phyloP scores from a whole-genome alignment of 140 eudicot species.

The Oenanthe javanica region DNA sequence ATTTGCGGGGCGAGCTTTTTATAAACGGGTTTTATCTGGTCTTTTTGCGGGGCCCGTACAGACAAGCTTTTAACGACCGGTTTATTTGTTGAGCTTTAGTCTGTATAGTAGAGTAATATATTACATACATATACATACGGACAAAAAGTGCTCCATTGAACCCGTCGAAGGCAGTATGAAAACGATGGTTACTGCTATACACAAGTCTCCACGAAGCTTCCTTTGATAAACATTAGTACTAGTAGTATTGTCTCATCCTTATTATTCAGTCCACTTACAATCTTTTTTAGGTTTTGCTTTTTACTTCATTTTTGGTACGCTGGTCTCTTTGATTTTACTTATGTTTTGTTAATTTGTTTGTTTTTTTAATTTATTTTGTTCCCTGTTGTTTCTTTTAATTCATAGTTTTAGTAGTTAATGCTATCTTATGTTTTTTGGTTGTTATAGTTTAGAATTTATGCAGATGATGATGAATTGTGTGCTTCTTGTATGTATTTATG shows the following conservation, averaged over 20 bases:
- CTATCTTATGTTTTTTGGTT: not conserved
- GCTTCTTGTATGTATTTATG: not conserved
- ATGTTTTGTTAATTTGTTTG: not conserved
- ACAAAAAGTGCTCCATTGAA: not conserved
- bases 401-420: not conserved
- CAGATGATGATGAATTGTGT: not conserved
- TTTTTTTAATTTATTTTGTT: not conserved
- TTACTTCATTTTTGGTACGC: not conserved
- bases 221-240: not conserved
- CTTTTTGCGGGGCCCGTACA: too few relatives aligned
- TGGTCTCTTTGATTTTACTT: not conserved
- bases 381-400: too few relatives aligned
- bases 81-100: too few relatives aligned
- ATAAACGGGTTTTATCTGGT: too few relatives aligned
- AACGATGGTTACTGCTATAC: not conserved
- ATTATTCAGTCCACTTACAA: not conserved
- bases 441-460: not conserved
- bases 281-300: not conserved
- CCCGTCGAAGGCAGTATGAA: not conserved
- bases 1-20: too few relatives aligned
- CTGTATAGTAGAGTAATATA: too few relatives aligned
- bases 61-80: too few relatives aligned
- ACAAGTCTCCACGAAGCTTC: slow-evolving; percentile 7
- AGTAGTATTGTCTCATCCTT: not conserved
- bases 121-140: too few relatives aligned